Conservation (phyloP, 1,284 basidiomycete genomes). For the Mycosarcoma maydis region DNA sequence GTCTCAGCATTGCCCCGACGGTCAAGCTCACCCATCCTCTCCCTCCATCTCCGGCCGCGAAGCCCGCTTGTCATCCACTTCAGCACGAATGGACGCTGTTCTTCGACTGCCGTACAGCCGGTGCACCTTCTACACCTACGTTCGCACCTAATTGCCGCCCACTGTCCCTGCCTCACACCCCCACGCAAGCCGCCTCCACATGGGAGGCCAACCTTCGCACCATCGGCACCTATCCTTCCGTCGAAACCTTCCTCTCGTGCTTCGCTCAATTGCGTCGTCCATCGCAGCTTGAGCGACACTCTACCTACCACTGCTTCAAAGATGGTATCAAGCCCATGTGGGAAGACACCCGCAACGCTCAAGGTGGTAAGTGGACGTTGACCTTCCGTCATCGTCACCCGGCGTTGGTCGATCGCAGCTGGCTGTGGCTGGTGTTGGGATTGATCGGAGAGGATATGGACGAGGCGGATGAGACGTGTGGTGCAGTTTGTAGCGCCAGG, state of each 20-base stretch:
- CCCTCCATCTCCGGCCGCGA: constrained; percentile 15
- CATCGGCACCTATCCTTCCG: constrained; percentile 60
- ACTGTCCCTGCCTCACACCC: constrained; percentile 80
- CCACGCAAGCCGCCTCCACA: constrained; percentile 10
- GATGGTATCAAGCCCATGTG: constrained; percentile 87
- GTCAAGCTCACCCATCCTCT: constrained; percentile 2
- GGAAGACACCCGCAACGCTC: constrained; percentile 90
- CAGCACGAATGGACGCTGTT: constrained; percentile 87
- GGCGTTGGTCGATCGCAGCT: constrained; percentile 81
- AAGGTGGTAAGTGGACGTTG: constrained; percentile 92
- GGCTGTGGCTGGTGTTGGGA: constrained; percentile 89
- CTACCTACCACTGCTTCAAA: constrained; percentile 95
- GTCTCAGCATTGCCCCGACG: background rate
- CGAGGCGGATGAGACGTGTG: constrained; percentile 85
- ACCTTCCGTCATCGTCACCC: constrained; percentile 83
- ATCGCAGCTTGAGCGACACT: constrained; percentile 83
- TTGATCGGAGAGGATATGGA: constrained; percentile 90
- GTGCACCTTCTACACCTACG: constrained; percentile 2
- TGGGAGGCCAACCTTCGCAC: constrained; percentile 57
- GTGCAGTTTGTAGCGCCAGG: constrained; percentile 80
- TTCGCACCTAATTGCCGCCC: constrained; percentile 76
- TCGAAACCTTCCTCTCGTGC: constrained; percentile 90
- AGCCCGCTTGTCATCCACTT: constrained; percentile 73
- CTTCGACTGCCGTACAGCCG: constrained; percentile 73
- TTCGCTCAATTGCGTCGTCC: constrained; percentile 94